Percentiles rank a stretch among this genome's conserved stretches.
These are phyloP conservation scores for Xylaria curta DNA, from an alignment of 495 filamentous ascomycete genomes.

Conservation along the genomic window DNA sequence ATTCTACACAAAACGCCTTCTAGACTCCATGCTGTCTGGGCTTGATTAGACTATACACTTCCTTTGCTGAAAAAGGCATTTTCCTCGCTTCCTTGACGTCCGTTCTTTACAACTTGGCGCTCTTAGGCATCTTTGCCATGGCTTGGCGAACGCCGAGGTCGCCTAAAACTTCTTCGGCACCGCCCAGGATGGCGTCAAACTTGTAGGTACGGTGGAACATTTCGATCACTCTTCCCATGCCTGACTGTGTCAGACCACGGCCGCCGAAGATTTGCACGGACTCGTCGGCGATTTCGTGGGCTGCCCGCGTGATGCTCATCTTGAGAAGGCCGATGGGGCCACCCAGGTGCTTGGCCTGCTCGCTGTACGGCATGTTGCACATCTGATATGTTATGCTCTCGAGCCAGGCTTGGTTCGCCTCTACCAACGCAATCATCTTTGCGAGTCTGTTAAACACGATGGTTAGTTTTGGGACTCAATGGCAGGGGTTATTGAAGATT, in stretches of 20 bases:
- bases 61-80: slow-evolving; percentile 15
- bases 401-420: slow-evolving; percentile 85
- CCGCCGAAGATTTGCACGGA: slow-evolving; percentile 89
- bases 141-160: slow-evolving; percentile 85
- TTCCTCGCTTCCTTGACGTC: neutral
- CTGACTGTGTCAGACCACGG: slow-evolving; percentile 77
- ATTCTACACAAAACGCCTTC: slow-evolving; percentile 13
- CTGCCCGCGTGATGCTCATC: slow-evolving; percentile 74
- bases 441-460: slow-evolving; percentile 57
- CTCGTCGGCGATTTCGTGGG: slow-evolving; percentile 83
- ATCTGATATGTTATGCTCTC: slow-evolving; percentile 85
- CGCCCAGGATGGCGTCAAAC: slow-evolving; percentile 87
- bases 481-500: neutral
- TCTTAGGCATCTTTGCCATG: slow-evolving; percentile 79
- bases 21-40: neutral
- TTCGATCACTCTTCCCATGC: slow-evolving; percentile 83
- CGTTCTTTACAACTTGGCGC: slow-evolving; percentile 67
- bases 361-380: slow-evolving; percentile 80
- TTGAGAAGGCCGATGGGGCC: slow-evolving; percentile 87
- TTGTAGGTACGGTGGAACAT: slow-evolving; percentile 86
- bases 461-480: neutral
- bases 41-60: slow-evolving; percentile 2
- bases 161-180: slow-evolving; percentile 82
- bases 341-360: slow-evolving; percentile 77
- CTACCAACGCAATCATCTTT: slow-evolving; percentile 83